Evolutionary conservation across 2,329 filamentous ascomycete species (phyloP).

Genomic region (Aspergillus ochraceus): DNA sequence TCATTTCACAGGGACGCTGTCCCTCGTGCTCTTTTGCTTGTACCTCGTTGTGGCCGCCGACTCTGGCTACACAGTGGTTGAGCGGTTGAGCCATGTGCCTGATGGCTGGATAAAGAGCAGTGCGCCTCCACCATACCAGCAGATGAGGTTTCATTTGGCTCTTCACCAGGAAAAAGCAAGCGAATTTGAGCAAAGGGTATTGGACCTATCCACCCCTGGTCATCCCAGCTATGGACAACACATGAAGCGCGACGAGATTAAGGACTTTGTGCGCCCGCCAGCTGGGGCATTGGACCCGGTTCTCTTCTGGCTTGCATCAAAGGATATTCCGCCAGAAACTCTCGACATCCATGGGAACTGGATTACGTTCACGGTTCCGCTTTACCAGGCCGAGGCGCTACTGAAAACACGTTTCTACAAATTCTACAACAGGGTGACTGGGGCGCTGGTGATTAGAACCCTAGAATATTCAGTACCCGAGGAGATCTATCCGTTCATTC

Average conservation of each 20-base stretch:
- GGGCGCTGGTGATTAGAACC: conserved; percentile 53
- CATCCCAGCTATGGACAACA: conserved; percentile 62
- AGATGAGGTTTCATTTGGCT: conserved; percentile 51
- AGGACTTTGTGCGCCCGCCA: conserved; percentile 54
- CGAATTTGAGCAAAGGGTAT: conserved; percentile 58
- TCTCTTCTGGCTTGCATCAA: conserved; percentile 55
- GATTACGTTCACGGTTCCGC: conserved; percentile 54
- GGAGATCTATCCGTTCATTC: conserved; percentile 55
- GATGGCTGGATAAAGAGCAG: conserved; percentile 34
- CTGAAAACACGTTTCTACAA: conserved; percentile 59
- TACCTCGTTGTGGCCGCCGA: conserved; percentile 1
- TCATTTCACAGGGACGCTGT: background rate
- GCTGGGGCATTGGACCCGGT: conserved; percentile 51
- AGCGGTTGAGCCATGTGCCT: conserved; percentile 31
- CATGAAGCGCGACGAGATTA: conserved; percentile 61
- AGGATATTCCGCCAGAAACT: conserved; percentile 47
- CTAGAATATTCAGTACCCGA: conserved; percentile 63
- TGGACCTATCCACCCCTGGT: conserved; percentile 62
- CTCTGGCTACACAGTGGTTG: conserved; percentile 24
- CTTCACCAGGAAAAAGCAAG: conserved; percentile 50
- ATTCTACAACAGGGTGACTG: conserved; percentile 50
- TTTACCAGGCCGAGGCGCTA: conserved; percentile 53
- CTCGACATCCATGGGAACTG: conserved; percentile 59
- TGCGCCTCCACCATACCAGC: conserved; percentile 34
- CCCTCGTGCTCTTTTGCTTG: conserved; percentile 13